phyloP scores from a whole-genome alignment of 345 rosid species.

The Salix viminalis region DNA sequence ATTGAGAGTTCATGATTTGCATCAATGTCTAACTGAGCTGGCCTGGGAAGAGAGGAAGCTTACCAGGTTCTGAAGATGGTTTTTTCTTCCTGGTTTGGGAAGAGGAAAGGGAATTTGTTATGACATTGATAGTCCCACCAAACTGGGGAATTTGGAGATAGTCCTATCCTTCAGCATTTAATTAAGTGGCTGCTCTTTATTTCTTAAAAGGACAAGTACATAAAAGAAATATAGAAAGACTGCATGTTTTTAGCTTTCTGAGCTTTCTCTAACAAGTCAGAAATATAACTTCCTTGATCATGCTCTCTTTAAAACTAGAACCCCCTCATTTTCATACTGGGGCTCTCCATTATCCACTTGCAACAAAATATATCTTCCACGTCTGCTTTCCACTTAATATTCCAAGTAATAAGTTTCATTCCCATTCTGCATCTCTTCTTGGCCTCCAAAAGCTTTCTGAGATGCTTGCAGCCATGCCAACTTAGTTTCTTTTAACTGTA shows the following conservation, averaged over 20 bases:
- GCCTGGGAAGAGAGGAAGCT: background rate
- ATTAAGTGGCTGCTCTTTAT: background rate
- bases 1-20: background rate
- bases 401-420: background rate
- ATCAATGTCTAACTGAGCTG: background rate
- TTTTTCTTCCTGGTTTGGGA: background rate
- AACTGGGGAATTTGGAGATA: background rate
- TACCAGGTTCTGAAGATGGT: background rate
- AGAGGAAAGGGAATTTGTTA: background rate
- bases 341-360: background rate
- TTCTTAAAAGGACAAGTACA: background rate
- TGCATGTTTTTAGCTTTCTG: background rate
- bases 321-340: background rate
- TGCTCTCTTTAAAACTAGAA: background rate
- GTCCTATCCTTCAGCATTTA: background rate
- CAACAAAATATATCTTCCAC: background rate
- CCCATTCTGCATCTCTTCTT: background rate
- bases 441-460: background rate
- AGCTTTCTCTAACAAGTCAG: background rate
- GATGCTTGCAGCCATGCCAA: background rate
- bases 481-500: background rate
- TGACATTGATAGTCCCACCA: background rate
- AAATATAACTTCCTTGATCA: background rate
- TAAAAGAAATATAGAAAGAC: background rate
- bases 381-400: background rate